Evolutionary conservation across 768 basidiomycete species (phyloP).

Genomic region (Neoboletus magnificus): DNA sequence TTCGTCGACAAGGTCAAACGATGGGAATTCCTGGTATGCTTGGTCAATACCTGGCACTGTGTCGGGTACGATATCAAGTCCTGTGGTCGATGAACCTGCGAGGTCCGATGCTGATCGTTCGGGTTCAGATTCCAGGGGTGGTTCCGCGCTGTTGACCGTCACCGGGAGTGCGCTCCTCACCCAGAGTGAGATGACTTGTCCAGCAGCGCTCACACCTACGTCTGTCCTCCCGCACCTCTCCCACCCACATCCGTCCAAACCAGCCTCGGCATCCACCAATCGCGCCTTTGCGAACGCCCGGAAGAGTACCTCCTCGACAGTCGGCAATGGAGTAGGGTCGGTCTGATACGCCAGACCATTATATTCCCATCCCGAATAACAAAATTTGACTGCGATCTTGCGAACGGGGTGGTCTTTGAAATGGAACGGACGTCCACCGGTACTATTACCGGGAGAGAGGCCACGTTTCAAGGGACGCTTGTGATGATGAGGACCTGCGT

Average conservation of each 20-base stretch:
- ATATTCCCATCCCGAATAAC: conserved; percentile 91
- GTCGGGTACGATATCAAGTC: neutral
- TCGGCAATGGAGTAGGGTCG: conserved; percentile 69
- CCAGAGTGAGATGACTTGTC: conserved; percentile 92
- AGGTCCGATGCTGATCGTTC: conserved; percentile 12
- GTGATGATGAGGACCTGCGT: conserved; percentile 9
- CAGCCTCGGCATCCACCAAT: conserved; percentile 69
- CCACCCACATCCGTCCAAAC: conserved; percentile 86
- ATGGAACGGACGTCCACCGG: conserved; percentile 47
- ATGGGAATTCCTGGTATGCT: conserved; percentile 14
- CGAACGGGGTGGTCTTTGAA: conserved; percentile 69
- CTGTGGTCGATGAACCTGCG: neutral
- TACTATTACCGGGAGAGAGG: conserved; percentile 6
- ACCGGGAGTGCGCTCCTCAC: conserved; percentile 64
- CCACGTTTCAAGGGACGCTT: conserved; percentile 7
- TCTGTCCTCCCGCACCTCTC: conserved; percentile 93
- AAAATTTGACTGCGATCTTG: conserved; percentile 93
- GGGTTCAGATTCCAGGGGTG: neutral
- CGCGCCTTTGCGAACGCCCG: conserved; percentile 73
- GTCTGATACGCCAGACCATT: conserved; percentile 84
- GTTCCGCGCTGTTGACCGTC: neutral
- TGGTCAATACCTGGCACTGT: conserved; percentile 6
- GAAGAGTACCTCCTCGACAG: conserved; percentile 87
- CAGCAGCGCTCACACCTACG: conserved; percentile 89
- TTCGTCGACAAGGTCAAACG: conserved; percentile 37